Evolutionary conservation across 148 eudicot species (phyloP).

Genomic region (Arctostaphylos glauca): DNA sequence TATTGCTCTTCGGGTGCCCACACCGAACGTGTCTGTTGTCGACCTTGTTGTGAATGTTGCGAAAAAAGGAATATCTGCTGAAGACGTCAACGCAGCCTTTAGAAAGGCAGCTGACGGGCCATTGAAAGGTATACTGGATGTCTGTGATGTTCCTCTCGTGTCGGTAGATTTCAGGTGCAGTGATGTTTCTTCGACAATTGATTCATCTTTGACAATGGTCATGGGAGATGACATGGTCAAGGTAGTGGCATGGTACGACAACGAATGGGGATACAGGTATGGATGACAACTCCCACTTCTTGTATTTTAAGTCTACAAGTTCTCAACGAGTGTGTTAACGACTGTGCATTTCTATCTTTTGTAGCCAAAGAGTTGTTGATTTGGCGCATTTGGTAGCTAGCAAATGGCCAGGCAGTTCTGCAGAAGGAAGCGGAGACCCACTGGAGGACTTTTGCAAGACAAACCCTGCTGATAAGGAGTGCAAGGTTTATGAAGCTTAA

Average conservation of each 20-base stretch:
- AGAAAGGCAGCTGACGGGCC: constrained; percentile 98
- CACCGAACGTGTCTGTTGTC: constrained; percentile 94
- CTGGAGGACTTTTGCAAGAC: constrained; percentile 91
- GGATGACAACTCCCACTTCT: neutral
- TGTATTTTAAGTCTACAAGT: neutral
- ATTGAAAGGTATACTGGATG: constrained; percentile 72
- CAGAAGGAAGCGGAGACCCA: constrained; percentile 70
- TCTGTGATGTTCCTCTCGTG: constrained; percentile 86
- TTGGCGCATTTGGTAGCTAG: constrained; percentile 87
- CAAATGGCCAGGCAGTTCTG: constrained; percentile 81
- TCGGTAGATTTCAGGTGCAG: constrained; percentile 90
- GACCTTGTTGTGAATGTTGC: constrained; percentile 85
- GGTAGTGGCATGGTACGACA: constrained; percentile 99
- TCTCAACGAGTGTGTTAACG: neutral
- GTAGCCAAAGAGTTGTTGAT: constrained; percentile 95
- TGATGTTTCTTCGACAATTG: constrained; percentile 85
- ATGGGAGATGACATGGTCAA: constrained; percentile 99
- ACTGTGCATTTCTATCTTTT: neutral
- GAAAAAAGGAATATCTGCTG: constrained; percentile 82
- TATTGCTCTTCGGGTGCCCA: constrained; percentile 93
- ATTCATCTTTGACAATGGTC: constrained; percentile 94
- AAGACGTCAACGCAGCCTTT: constrained; percentile 89
- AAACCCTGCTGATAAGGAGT: constrained; percentile 90
- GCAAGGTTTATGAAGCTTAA: constrained; percentile 84
- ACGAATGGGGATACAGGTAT: constrained; percentile 99